Conservation (phyloP, 495 filamentous ascomycete genomes). For the Penicillium bovifimosum region DNA sequence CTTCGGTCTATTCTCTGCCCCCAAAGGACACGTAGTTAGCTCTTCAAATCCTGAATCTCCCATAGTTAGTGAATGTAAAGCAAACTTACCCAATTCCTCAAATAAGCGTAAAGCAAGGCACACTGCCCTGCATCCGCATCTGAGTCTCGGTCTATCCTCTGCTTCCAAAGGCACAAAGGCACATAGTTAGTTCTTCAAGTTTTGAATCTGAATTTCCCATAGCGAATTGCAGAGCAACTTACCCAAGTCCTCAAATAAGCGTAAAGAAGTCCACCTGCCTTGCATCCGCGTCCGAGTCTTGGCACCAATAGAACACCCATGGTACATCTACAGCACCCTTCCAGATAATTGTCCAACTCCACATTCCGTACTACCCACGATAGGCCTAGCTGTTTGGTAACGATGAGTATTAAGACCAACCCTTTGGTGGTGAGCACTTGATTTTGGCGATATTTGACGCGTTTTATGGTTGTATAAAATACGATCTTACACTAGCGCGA, state of each 20-base stretch:
- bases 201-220: constrained; percentile 5
- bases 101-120: neutral
- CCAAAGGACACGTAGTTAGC: constrained; percentile 5
- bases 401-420: too few species aligned
- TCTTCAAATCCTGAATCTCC: constrained; percentile 1
- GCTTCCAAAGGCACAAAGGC: too few species aligned
- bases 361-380: too few species aligned
- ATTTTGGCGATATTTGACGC: too few species aligned
- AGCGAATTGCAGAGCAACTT: constrained; percentile 8
- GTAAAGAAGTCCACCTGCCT: too few species aligned
- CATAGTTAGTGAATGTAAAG: constrained; percentile 7
- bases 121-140: neutral
- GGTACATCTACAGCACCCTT: too few species aligned
- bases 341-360: too few species aligned
- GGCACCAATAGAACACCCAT: neutral
- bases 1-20: neutral
- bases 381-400: too few species aligned
- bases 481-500: too few species aligned
- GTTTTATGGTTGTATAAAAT: too few species aligned
- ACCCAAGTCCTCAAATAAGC: neutral
- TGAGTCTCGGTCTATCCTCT: neutral
- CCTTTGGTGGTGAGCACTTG: too few species aligned
- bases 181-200: constrained; percentile 5
- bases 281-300: neutral
- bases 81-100: neutral